Base-by-base conservation (phyloP, 148 eudicot genomes). In the Gaultheria prostrata region DNA sequence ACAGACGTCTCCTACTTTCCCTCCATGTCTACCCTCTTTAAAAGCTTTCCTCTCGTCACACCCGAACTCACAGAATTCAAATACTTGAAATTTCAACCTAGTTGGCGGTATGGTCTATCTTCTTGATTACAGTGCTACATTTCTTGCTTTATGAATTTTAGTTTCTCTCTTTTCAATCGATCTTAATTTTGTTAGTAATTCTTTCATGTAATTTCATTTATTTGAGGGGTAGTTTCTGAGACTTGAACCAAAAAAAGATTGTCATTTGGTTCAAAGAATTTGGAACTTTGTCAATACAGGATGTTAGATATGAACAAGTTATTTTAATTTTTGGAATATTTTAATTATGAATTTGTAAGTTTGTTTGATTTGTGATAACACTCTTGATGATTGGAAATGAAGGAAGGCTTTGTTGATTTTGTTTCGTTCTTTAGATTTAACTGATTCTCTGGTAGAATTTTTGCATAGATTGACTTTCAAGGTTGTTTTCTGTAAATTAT, bases 1-100 rank as follows among this genome's bases (percentile, higher is more conserved):
- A 45, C 59, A 56, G 67, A 78, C 56, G 50, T 56, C 65, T 78
- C 81, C 50, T 15, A 59, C 30, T 28, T 79, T 79, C 43, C 32
- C 50, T 46, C 71, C 67, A 78, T 54, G 20, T 63, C 53, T 33
- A 28, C 28, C 50, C 11, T 24, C 53, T 4, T 67, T 65, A 21
- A 46, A 20, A 28, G 9, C 54, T 33, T 59, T 15, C 1, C 15
- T 14, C 63, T 46, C 50, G 32, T 76, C 54, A 21, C 65, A 21
- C 65, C 65, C n/a, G 26, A 3, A 59, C 26, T 59, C 65, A 59
- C 26, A 59, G 65, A 21, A 59, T 21, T 21, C 65, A 21, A 1
- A 20, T 59, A 20, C 65, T 21, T 21, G 65, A 59, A 59, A 59
- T 59, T 59, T 21, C 65, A 6, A 8, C 65, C 21, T 21, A 21